phyloP scores from a whole-genome alignment of 495 filamentous ascomycete genomes.

The Penicillium mononematosum region DNA sequence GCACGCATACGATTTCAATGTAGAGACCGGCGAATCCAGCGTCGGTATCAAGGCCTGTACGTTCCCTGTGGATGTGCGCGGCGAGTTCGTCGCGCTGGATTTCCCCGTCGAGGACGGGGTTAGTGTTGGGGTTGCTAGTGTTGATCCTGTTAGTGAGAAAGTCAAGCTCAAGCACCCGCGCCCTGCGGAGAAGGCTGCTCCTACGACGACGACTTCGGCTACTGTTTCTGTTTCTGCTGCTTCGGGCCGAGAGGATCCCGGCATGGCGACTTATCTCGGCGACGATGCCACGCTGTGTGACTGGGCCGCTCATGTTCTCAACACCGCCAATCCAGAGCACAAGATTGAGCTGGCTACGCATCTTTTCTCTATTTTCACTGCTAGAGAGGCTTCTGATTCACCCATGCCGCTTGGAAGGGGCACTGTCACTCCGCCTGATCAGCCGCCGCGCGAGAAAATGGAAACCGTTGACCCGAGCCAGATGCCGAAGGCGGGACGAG shows the following conservation, averaged over 20 bases:
- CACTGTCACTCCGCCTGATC: constrained; percentile 38
- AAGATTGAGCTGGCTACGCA: constrained; percentile 54
- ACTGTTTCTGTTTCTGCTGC: neutral
- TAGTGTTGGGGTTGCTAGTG: constrained; percentile 28
- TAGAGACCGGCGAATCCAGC: constrained; percentile 56
- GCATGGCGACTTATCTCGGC: constrained; percentile 36
- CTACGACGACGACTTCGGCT: neutral
- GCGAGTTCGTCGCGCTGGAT: constrained; percentile 36
- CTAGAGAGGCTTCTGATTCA: constrained; percentile 37
- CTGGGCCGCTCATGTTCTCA: constrained; percentile 53
- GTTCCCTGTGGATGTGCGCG: constrained; percentile 45
- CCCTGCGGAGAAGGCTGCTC: constrained; percentile 18
- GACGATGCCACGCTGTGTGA: constrained; percentile 50
- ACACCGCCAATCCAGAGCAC: constrained; percentile 50
- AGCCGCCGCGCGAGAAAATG: constrained; percentile 48
- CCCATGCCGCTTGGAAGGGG: constrained; percentile 49
- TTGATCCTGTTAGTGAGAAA: constrained; percentile 52
- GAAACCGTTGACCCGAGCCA: constrained; percentile 39
- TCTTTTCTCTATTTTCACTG: constrained; percentile 46
- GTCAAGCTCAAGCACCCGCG: constrained; percentile 47
- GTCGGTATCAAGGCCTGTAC: constrained; percentile 54
- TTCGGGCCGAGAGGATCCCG: constrained; percentile 18
- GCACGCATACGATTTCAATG: constrained; percentile 58
- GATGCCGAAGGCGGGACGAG: constrained; percentile 45
- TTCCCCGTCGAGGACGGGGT: constrained; percentile 26